Percentiles rank a stretch among this genome's conserved stretches.
Evolutionary conservation across 1,139 yeast species (phyloP).

Genomic region (Yamadazyma sp.): DNA sequence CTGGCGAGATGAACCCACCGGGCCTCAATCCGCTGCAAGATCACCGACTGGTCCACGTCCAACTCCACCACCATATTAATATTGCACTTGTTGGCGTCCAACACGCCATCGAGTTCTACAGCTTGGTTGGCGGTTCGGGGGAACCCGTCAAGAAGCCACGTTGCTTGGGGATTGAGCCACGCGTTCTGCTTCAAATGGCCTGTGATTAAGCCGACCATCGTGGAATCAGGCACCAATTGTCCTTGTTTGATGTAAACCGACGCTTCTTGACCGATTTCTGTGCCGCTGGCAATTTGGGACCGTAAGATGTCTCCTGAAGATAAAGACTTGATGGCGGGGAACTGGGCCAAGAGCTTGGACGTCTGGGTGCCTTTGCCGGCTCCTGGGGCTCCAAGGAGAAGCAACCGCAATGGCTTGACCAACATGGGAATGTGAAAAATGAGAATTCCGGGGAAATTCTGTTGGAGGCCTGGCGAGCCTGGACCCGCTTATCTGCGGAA

Average conservation of each 20-base stretch:
- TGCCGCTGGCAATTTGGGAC: slow-evolving; percentile 55
- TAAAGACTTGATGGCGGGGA: slow-evolving; percentile 53
- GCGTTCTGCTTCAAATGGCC: slow-evolving; percentile 42
- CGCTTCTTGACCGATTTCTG: slow-evolving; percentile 62
- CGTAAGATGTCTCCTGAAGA: slow-evolving; percentile 87
- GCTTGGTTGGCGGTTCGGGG: slow-evolving; percentile 85
- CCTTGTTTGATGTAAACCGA: slow-evolving; percentile 60
- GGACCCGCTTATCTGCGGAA: too few relatives aligned
- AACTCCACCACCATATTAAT: slow-evolving; percentile 79
- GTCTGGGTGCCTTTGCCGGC: slow-evolving; percentile 94
- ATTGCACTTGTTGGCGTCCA: slow-evolving; percentile 36
- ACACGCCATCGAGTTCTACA: slow-evolving; percentile 42
- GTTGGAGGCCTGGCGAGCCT: too few relatives aligned
- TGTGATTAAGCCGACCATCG: slow-evolving; percentile 62
- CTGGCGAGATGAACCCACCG: slow-evolving; percentile 83
- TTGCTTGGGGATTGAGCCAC: slow-evolving; percentile 48
- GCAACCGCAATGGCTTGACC: slow-evolving; percentile 55
- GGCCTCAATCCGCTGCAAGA: slow-evolving; percentile 77
- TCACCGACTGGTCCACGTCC: slow-evolving; percentile 78
- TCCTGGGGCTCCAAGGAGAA: slow-evolving; percentile 90
- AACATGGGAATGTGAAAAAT: slow-evolving; percentile 2
- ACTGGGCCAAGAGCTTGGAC: slow-evolving; percentile 53
- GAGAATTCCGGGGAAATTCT: slow-evolving; percentile 1
- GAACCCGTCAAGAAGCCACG: slow-evolving; percentile 89
- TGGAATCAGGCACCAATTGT: slow-evolving; percentile 66